Evolutionary conservation across 345 rosid genomes (phyloP).

Genomic region (Angophora floribunda): DNA sequence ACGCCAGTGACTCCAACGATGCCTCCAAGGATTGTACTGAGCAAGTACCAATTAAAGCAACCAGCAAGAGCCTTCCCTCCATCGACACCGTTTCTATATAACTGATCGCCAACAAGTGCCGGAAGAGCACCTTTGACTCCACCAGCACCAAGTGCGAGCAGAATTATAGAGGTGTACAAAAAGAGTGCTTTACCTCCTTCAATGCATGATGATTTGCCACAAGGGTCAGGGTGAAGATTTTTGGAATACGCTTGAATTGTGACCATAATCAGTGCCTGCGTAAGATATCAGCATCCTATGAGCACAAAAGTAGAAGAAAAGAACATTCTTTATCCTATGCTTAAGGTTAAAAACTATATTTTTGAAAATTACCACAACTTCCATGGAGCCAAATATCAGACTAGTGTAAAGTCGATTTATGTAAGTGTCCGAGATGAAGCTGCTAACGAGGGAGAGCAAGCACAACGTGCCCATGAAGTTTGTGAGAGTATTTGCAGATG

Average conservation of each 20-base stretch:
- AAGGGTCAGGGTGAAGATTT: conserved; percentile 1
- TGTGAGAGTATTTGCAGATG: conserved; percentile 15
- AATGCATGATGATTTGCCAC: not conserved
- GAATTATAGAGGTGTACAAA: not conserved
- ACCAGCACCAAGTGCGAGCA: not conserved
- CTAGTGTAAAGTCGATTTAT: conserved; percentile 2
- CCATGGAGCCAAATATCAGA: conserved; percentile 11
- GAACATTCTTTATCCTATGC: not conserved
- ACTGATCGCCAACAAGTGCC: conserved; percentile 5
- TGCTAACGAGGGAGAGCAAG: conserved; percentile 13
- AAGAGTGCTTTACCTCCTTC: not conserved
- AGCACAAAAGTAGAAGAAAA: too few relatives aligned
- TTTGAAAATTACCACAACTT: conserved; percentile 1
- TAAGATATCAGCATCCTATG: not conserved
- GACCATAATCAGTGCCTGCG: conserved; percentile 2
- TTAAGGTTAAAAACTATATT: not conserved
- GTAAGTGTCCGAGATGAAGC: conserved; percentile 15
- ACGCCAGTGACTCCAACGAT: not conserved
- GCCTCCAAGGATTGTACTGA: conserved; percentile 1
- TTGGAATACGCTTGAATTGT: conserved; percentile 9
- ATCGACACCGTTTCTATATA: not conserved
- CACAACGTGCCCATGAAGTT: conserved; percentile 16
- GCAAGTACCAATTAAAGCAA: conserved; percentile 2
- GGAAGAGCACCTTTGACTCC: conserved; percentile 9
- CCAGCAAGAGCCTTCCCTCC: not conserved